phyloP scores from a whole-genome alignment of 23 red algal genomes.

The Chondrus crispus region DNA sequence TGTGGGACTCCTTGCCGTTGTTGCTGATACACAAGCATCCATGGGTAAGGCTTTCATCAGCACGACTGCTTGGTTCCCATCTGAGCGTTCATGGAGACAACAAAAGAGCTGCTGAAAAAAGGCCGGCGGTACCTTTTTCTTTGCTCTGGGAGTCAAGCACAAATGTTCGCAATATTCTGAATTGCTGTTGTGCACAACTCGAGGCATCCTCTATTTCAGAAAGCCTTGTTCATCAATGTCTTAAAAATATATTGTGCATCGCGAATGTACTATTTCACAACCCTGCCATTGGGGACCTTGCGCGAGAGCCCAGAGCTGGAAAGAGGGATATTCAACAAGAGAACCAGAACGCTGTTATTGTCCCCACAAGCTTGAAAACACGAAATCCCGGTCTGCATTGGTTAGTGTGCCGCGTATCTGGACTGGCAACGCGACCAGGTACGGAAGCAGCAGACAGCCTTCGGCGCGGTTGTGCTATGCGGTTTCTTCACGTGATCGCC shows the following conservation, averaged over 20 bases:
- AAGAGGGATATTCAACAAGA: neutral
- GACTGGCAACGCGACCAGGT: slow-evolving; percentile 37
- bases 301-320: neutral
- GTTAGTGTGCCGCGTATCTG: slow-evolving; percentile 55
- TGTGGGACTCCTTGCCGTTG: slow-evolving; percentile 20
- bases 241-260: slow-evolving; percentile 50
- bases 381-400: slow-evolving; percentile 42
- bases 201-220: slow-evolving; percentile 28
- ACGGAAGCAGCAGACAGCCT: slow-evolving; percentile 10
- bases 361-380: too few species aligned
- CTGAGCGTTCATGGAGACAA: neutral
- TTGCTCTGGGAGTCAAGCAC: slow-evolving; percentile 1
- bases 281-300: slow-evolving; percentile 40
- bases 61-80: slow-evolving; percentile 36
- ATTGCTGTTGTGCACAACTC: slow-evolving; percentile 33
- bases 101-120: too few species aligned
- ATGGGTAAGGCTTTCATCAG: slow-evolving; percentile 53
- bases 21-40: slow-evolving; percentile 30
- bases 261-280: slow-evolving; percentile 10
- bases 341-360: neutral
- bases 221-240: slow-evolving; percentile 24
- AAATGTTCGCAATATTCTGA: slow-evolving; percentile 8
- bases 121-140: too few species aligned
- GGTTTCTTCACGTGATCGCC: slow-evolving; percentile 44
- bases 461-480: slow-evolving; percentile 51